Evolutionary conservation across 345 rosid species (phyloP).

Genomic region (Limnanthes douglasii): DNA sequence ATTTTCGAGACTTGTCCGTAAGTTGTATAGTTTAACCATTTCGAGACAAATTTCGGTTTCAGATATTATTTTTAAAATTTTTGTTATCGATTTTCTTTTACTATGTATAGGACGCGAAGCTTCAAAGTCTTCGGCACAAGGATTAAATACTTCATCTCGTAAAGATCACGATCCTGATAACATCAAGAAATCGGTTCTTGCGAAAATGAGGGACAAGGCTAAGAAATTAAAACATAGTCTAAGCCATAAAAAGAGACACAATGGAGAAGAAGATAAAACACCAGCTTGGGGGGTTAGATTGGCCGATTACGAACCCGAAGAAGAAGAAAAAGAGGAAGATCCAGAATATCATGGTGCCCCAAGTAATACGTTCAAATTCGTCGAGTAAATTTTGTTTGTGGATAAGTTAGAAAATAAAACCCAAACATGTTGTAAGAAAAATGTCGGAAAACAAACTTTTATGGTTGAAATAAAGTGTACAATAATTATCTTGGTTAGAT

Average conservation of each 20-base stretch:
- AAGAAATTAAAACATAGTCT: slow-evolving; percentile 36
- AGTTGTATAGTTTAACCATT: not conserved
- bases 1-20: no score
- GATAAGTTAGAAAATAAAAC: no score
- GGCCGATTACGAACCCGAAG: slow-evolving; percentile 24
- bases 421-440: no score
- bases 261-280: slow-evolving; percentile 24
- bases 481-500: not conserved
- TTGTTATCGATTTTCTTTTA: not conserved
- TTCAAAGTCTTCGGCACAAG: slow-evolving; percentile 19
- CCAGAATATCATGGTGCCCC: slow-evolving; percentile 70
- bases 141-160: slow-evolving; percentile 11
- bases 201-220: slow-evolving; percentile 61
- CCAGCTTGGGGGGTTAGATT: slow-evolving; percentile 28
- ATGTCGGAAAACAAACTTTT: no score
- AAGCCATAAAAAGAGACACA: slow-evolving; percentile 33
- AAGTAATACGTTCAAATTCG: slow-evolving; percentile 16
- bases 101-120: slow-evolving; percentile 19
- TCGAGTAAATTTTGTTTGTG: no score
- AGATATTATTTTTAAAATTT: not conserved
- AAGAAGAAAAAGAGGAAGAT: slow-evolving; percentile 18
- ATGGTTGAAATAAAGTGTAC: not conserved
- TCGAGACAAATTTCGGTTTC: not conserved
- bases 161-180: slow-evolving; percentile 22
- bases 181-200: slow-evolving; percentile 48